Conservation (phyloP, 257 asterid species). For the Fraxinus excelsior region DNA sequence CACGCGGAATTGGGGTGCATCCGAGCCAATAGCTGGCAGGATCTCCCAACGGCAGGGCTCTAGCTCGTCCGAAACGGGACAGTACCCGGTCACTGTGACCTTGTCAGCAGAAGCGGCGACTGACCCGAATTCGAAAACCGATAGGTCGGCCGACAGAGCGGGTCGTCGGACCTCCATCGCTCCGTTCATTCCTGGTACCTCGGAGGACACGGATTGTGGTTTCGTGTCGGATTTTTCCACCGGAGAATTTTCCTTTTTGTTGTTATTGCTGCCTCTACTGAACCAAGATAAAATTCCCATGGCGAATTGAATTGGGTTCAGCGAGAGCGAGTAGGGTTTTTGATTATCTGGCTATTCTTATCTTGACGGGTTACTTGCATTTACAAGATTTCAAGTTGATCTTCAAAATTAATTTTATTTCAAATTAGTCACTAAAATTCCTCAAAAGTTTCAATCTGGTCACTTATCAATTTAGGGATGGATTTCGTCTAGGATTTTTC, state of each 20-base stretch:
- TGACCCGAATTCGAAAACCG: constrained; percentile 43
- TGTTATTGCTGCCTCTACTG: background rate
- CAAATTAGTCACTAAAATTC: no score
- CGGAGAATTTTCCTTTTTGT: constrained; percentile 7
- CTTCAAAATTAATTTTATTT: background rate
- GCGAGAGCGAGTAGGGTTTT: background rate
- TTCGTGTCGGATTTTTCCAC: constrained; percentile 25
- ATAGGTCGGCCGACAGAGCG: constrained; percentile 27
- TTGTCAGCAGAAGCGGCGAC: constrained; percentile 38
- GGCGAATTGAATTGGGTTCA: background rate
- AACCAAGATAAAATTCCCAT: constrained; percentile 15
- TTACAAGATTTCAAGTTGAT: background rate
- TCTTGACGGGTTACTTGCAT: background rate
- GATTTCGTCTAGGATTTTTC: no score
- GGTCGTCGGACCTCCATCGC: constrained; percentile 44
- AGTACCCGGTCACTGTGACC: constrained; percentile 43
- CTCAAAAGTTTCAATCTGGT: no score
- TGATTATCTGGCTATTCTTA: background rate
- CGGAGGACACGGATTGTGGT: constrained; percentile 13
- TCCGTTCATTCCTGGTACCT: constrained; percentile 46
- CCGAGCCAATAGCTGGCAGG: constrained; percentile 32
- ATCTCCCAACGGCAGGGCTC: constrained; percentile 59
- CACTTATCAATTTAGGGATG: no score
- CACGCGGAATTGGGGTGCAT: constrained; percentile 48
- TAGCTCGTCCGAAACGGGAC: constrained; percentile 43